phyloP scores from a whole-genome alignment of 2,329 filamentous ascomycete genomes.

The Cercospora janseana region DNA sequence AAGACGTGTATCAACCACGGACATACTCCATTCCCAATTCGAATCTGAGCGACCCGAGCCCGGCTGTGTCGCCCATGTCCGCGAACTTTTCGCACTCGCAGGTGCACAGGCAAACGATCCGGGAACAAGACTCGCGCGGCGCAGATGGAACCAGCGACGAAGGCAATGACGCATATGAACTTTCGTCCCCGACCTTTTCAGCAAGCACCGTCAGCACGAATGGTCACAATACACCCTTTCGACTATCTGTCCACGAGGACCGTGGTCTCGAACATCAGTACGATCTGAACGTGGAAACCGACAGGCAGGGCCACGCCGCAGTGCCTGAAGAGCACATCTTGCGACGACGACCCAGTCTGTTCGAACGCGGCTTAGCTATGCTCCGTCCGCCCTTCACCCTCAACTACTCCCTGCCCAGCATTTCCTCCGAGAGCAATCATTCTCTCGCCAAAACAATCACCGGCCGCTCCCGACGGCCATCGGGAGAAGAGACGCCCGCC shows the following conservation, averaged over 20 bases:
- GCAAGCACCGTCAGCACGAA: slow-evolving; percentile 35
- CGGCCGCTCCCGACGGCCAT: neutral
- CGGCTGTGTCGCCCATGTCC: slow-evolving; percentile 10
- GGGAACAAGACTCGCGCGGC: slow-evolving; percentile 3
- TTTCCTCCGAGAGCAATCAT: slow-evolving; percentile 20
- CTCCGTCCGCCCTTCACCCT: slow-evolving; percentile 15
- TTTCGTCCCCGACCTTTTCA: slow-evolving; percentile 37
- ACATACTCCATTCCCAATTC: slow-evolving; percentile 24
- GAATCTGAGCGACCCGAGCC: slow-evolving; percentile 22
- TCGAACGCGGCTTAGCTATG: slow-evolving; percentile 15
- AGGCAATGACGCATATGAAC: slow-evolving; percentile 22
- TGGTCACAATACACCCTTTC: slow-evolving; percentile 31
- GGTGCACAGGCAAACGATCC: neutral
- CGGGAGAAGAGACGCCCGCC: slow-evolving; percentile 2
- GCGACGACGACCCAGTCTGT: slow-evolving; percentile 11
- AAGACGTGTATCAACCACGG: slow-evolving; percentile 22
- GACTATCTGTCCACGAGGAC: slow-evolving; percentile 22
- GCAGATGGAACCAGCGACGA: slow-evolving; percentile 14
- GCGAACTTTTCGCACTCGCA: slow-evolving; percentile 4
- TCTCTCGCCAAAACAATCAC: slow-evolving; percentile 22
- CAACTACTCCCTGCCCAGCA: slow-evolving; percentile 26
- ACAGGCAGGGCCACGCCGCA: neutral
- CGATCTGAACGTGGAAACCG: neutral
- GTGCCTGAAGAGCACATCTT: neutral
- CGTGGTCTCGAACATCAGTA: neutral